Base-by-base conservation (phyloP, 2,329 filamentous ascomycete genomes). In the Neophaeococcomyces aloes region DNA sequence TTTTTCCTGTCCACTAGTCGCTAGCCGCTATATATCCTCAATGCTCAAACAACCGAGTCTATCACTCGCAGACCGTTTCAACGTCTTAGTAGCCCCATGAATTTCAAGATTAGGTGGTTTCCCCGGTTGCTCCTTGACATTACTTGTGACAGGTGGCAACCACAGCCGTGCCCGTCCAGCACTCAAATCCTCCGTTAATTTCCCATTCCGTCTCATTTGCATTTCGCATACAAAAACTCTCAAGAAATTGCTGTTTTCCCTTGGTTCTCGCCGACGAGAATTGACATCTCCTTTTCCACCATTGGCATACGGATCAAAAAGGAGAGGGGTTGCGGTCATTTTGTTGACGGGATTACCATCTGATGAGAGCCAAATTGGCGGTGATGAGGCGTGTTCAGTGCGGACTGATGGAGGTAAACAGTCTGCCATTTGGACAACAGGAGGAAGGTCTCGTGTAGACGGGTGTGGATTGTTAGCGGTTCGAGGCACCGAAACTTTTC, bases 191-290 rank as follows among this genome's bases (percentile, higher is more conserved):
- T 72, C 63, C 48, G 76, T 74, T 34, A 81, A 63, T 61, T 81
- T 81, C 44, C 77, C 77, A 48, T 66, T 67, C 33, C 76, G 70
- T 29, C 76, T 70, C 77, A 81, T 81, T 57, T 80, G 79, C 76
- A 80, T 79, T 60, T 81, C 77, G 37, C 80, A 65, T 8, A 80
- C 77, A 13, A 79, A 75, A 50, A 80, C 71, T 29, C 77, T 71
- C 36, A 81, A 60, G 56, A 81, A 81, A 54, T 80, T 71, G 50
- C 71, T 67, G 57, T 81, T 81, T 55, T 81, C 77, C 39, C 77
- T 66, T 21, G 74, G 72, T 54, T 81, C 77, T n/a, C 77, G 68
- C 52, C 75, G 75, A 8, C 75, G 71, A 13, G 70, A 29, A n/a
- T 14, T 65, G 38, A 66, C 59, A 21, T 51, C 48, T 17, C 51